Percentiles rank a stretch among this genome's conserved stretches.
Evolutionary conservation across 345 rosid genomes (phyloP).

Genomic region (Rhizophora mangle): DNA sequence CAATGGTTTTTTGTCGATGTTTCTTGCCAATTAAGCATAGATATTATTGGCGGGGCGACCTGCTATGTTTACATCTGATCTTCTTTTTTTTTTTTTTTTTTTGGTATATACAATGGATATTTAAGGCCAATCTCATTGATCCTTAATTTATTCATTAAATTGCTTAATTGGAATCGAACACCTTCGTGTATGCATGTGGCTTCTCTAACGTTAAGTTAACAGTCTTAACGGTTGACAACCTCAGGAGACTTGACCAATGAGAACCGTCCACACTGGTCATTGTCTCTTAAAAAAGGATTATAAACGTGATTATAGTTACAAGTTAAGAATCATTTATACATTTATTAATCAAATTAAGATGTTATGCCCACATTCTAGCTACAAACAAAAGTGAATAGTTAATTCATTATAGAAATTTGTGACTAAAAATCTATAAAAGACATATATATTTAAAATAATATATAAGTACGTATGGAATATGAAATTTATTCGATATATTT

Average conservation of each 20-base stretch:
- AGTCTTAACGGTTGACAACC: background rate
- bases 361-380: no score
- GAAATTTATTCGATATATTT: no score
- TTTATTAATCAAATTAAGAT: background rate
- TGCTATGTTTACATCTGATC: no score
- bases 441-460: no score
- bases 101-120: background rate
- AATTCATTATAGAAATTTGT: no score
- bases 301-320: background rate
- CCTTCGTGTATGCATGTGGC: background rate
- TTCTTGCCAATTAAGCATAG: no score
- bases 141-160: background rate
- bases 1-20: no score
- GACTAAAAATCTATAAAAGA: no score
- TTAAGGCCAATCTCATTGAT: background rate
- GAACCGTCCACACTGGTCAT: constrained; percentile 10
- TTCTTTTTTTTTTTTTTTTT: no score
- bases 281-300: background rate
- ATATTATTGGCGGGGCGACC: no score
- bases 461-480: no score
- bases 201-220: background rate
- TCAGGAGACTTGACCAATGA: constrained; percentile 7
- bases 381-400: no score
- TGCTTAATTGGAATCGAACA: background rate
- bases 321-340: background rate